Evolutionary conservation across 225 moss, liverwort and hornwort genomes (phyloP).

Genomic region (Climacium dendroides): DNA sequence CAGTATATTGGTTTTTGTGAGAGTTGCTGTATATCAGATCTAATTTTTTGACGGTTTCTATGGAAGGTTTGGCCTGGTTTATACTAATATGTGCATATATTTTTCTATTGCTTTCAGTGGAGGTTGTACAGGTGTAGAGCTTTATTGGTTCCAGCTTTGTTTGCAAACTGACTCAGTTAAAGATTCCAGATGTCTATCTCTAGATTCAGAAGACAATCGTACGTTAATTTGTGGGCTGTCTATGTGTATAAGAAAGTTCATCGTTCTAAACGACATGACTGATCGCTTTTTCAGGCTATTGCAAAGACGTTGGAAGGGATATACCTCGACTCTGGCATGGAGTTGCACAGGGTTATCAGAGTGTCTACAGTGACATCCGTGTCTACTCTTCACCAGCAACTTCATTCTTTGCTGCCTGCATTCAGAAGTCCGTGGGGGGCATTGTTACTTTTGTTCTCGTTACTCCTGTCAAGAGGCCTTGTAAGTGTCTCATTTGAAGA

Average conservation of each 20-base stretch:
- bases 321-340: slow-evolving; percentile 67
- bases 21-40: background rate
- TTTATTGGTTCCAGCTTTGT: background rate
- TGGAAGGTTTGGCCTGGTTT: background rate
- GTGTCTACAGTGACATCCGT: slow-evolving; percentile 60
- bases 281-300: slow-evolving; percentile 33
- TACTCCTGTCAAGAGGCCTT: slow-evolving; percentile 85
- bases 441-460: slow-evolving; percentile 75
- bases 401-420: slow-evolving; percentile 60
- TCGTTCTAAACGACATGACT: background rate
- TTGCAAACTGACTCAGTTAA: background rate
- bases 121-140: background rate
- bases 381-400: slow-evolving; percentile 58
- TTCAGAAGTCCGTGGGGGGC: slow-evolving; percentile 98
- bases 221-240: background rate
- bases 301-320: slow-evolving; percentile 77
- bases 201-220: background rate
- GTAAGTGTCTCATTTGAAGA: slow-evolving; percentile 31
- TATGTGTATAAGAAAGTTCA: background rate
- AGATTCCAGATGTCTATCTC: background rate
- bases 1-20: background rate
- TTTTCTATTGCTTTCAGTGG: background rate
- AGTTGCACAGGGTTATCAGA: slow-evolving; percentile 78
- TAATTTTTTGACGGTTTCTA: background rate
- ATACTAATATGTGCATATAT: background rate